These are phyloP conservation scores for Tetracladium marchalianum DNA, from an alignment of 495 filamentous ascomycete genomes.

Conservation along the genomic window DNA sequence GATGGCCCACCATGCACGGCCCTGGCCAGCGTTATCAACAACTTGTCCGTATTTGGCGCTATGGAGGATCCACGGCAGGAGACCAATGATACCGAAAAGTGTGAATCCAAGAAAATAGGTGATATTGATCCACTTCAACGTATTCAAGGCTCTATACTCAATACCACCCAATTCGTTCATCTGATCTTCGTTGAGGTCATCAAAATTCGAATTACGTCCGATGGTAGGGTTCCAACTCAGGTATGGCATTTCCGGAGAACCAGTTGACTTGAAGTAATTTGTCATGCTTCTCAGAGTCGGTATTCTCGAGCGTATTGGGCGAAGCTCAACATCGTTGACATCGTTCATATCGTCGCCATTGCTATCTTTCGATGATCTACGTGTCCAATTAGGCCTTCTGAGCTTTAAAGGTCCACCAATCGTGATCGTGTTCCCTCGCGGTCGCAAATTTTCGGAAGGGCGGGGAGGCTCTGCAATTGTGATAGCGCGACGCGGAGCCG, in stretches of 20 bases:
- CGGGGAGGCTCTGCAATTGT: slow-evolving; percentile 37
- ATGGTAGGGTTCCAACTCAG: slow-evolving; percentile 89
- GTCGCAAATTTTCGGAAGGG: slow-evolving; percentile 6
- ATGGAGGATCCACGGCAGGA: slow-evolving; percentile 72
- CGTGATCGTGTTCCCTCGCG: too few relatives aligned
- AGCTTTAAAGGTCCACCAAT: too few relatives aligned
- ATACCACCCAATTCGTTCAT: slow-evolving; percentile 89
- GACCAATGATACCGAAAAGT: slow-evolving; percentile 56
- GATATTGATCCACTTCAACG: slow-evolving; percentile 64
- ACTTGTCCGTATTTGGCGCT: slow-evolving; percentile 44
- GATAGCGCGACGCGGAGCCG: slow-evolving; percentile 29
- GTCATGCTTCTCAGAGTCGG: slow-evolving; percentile 29
- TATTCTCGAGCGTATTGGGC: slow-evolving; percentile 52
- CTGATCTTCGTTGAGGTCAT: slow-evolving; percentile 80
- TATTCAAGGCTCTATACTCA: slow-evolving; percentile 86
- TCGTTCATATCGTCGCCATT: slow-evolving; percentile 19
- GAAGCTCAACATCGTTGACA: slow-evolving; percentile 18
- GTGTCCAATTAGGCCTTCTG: too few relatives aligned
- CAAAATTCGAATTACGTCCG: slow-evolving; percentile 83
- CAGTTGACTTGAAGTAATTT: neutral
- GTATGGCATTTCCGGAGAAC: slow-evolving; percentile 54
- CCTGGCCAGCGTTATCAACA: slow-evolving; percentile 51
- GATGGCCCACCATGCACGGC: slow-evolving; percentile 79
- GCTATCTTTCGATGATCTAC: neutral
- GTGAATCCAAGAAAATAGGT: slow-evolving; percentile 71